A percentile compares a stretch with the other conserved stretches of the same genome.
Conservation (phyloP, 768 basidiomycete species). For the Suillus subluteus region DNA sequence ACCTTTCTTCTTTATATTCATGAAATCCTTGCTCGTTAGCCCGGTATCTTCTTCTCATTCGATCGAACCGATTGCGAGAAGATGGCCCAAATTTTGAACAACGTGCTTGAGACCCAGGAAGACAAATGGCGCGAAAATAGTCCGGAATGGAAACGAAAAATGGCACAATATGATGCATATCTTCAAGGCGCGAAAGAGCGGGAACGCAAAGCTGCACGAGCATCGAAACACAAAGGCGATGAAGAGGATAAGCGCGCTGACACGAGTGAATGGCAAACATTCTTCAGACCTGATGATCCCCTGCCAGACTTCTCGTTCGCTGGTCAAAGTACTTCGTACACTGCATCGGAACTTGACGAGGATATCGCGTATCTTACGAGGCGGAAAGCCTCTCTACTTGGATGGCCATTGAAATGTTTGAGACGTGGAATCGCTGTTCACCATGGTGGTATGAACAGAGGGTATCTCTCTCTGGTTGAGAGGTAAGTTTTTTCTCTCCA, state of each 20-base stretch:
- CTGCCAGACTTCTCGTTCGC: constrained; percentile 65
- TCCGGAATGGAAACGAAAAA: constrained; percentile 52
- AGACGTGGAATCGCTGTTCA: constrained; percentile 69
- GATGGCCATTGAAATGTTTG: constrained; percentile 54
- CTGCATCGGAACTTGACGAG: constrained; percentile 50
- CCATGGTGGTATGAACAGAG: constrained; percentile 70
- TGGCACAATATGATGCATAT: constrained; percentile 57
- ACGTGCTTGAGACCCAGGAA: constrained; percentile 47
- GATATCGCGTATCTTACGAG: constrained; percentile 45
- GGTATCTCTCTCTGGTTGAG: constrained; percentile 61
- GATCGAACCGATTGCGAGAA: constrained; percentile 61
- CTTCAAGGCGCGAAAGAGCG: constrained; percentile 48
- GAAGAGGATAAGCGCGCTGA: constrained; percentile 27
- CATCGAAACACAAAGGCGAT: constrained; percentile 43
- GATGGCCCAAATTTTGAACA: constrained; percentile 46
- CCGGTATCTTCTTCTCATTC: constrained; percentile 71
- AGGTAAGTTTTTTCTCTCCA: constrained; percentile 36
- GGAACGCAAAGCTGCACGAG: constrained; percentile 44
- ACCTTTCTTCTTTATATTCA: not conserved
- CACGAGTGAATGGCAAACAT: constrained; percentile 47
- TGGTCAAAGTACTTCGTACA: constrained; percentile 44
- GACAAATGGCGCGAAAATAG: constrained; percentile 48
- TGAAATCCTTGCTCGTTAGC: constrained; percentile 38
- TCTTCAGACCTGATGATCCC: constrained; percentile 62
- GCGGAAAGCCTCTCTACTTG: constrained; percentile 35